A percentile compares a stretch with the other conserved stretches of the same genome.
These are phyloP conservation scores for Solanum rostratum DNA, from an alignment of 257 asterid genomes.

Conservation along the genomic window DNA sequence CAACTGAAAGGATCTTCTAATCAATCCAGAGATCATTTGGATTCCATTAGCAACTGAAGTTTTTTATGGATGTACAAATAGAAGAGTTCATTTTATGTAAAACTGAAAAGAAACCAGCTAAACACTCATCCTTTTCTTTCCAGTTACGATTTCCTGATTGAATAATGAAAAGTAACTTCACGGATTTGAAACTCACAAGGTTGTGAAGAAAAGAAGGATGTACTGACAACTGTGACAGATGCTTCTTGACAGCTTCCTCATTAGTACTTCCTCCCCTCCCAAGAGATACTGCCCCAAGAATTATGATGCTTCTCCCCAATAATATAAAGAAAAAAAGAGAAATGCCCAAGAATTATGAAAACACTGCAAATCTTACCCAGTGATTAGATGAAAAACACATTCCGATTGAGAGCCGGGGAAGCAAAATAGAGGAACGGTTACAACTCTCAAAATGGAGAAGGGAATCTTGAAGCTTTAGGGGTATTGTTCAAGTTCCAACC, in stretches of 20 bases:
- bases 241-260: constrained; percentile 38
- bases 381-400: constrained; percentile 78
- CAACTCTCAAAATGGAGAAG: constrained; percentile 53
- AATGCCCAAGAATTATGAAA: no score
- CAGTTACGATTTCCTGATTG: neutral
- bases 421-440: constrained; percentile 20
- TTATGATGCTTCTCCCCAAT: neutral
- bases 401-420: constrained; percentile 53
- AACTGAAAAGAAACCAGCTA: neutral
- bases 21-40: neutral
- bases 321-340: no score
- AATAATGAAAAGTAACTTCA: neutral
- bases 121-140: neutral
- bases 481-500: constrained; percentile 81
- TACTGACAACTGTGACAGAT: constrained; percentile 29
- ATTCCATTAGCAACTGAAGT: neutral
- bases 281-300: neutral
- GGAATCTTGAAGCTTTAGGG: constrained; percentile 55
- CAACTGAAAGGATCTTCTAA: neutral
- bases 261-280: neutral
- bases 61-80: neutral
- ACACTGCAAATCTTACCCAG: constrained; percentile 56
- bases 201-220: constrained; percentile 51
- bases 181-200: constrained; percentile 38
- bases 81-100: neutral